Evolutionary conservation across 306 rosid species (phyloP).

Genomic region (Medicago ruthenica): DNA sequence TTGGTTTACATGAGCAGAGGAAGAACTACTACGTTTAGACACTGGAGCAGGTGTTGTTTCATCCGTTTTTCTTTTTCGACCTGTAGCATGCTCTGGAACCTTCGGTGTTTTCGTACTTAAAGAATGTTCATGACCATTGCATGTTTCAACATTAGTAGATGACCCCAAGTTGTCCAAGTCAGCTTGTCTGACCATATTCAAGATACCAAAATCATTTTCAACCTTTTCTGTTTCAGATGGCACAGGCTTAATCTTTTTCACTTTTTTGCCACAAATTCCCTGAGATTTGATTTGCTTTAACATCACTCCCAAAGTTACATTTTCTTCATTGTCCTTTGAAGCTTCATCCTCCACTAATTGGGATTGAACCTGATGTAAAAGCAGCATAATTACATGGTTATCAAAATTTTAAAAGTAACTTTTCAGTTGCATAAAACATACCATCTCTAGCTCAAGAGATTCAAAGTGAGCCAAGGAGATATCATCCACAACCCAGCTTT

Average conservation of each 20-base stretch:
- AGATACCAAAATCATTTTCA: slow-evolving; percentile 69
- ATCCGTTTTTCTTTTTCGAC: slow-evolving; percentile 64
- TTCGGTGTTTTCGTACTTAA: slow-evolving; percentile 49
- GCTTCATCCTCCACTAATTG: slow-evolving; percentile 59
- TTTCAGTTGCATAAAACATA: slow-evolving; percentile 45
- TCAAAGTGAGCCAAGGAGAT: slow-evolving; percentile 76
- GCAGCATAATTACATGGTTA: slow-evolving; percentile 32
- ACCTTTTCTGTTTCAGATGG: slow-evolving; percentile 53
- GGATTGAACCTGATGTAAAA: slow-evolving; percentile 57
- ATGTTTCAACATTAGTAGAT: slow-evolving; percentile 66
- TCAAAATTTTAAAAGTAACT: slow-evolving; percentile 32
- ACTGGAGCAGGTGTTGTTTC: slow-evolving; percentile 57
- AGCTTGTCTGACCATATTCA: slow-evolving; percentile 74
- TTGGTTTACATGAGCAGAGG: slow-evolving; percentile 53
- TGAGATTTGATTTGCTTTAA: slow-evolving; percentile 69
- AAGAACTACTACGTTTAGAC: slow-evolving; percentile 70
- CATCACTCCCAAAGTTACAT: slow-evolving; percentile 76
- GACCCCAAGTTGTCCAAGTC: slow-evolving; percentile 68
- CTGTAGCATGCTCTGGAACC: slow-evolving; percentile 48
- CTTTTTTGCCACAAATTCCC: slow-evolving; percentile 65
- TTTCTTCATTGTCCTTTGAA: slow-evolving; percentile 64
- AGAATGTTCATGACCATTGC: slow-evolving; percentile 75
- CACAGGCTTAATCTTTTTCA: slow-evolving; percentile 59
- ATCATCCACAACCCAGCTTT: slow-evolving; percentile 85
- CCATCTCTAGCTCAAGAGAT: slow-evolving; percentile 83